Base-by-base conservation (phyloP, 805 yeast species). In the Ogataea nitratoaversa region DNA sequence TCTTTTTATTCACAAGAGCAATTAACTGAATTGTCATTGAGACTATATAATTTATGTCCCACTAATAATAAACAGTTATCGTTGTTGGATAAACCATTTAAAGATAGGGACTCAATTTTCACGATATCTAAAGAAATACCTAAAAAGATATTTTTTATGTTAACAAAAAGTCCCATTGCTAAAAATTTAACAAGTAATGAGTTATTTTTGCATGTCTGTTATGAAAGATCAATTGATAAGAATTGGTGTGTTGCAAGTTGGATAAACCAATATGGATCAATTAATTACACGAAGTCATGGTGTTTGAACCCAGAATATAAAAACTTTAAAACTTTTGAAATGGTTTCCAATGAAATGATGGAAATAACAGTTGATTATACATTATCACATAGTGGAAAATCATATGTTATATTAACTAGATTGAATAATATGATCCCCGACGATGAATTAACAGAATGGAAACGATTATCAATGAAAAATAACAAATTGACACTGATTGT, bases 211-310 rank as follows among this genome's bases (percentile, higher is more conserved):
- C 98, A 93, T 56, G 70, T 93, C 9, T 88, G 95, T 1, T 91
- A 90, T 53, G 87, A 88, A 23, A 61, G 95, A 38, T 83, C 95
- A 0, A 68, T 76, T 3, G 95, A 90, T 58, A 79, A 79, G 44
- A 78, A 77, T 40, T 91, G 96, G 96, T 71, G 88, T 32, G 78
- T 81, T 18, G 95, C 87, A 0, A 82, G 95, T 0, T 88, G 97
- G 95, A 72, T 93, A 0, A 96, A 91, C 54, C 91, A 90, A 36
- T 72, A 74, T 57, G 96, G 96, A 0, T 67, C 69, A 3, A 70
- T 77, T 11, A 74, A 80, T 14, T 71, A 69, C 34, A 73, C 81
- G 0, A 81, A 78, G 48, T 72, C 88, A 0, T 84, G 91, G 90
- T 72, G 70, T 49, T 67, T 56, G 16, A 52, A 48, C 14, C 47